Evolutionary conservation across 306 rosid species (phyloP).

Genomic region (Luffa acutangula): DNA sequence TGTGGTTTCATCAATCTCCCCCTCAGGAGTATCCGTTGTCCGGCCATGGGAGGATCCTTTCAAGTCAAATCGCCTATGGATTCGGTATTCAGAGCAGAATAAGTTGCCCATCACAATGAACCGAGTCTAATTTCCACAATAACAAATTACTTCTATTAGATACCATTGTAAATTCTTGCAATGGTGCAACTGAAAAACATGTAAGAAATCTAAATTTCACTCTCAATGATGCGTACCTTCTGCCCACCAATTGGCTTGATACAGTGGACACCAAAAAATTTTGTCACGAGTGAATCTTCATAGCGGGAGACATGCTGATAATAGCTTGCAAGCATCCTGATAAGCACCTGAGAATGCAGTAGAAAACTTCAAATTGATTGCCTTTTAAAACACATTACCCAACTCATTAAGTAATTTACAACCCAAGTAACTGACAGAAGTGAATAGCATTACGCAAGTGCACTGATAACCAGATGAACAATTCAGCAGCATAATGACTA

Average conservation of each 20-base stretch:
- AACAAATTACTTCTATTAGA: not conserved
- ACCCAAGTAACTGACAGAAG: not conserved
- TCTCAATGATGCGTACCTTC: slow-evolving; percentile 40
- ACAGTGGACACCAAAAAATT: slow-evolving; percentile 87
- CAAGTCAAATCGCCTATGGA: slow-evolving; percentile 86
- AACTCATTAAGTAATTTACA: not conserved
- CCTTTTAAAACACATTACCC: not conserved
- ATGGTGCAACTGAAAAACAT: not conserved
- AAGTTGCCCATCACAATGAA: slow-evolving; percentile 96
- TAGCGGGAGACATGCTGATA: slow-evolving; percentile 50
- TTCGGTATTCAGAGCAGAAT: slow-evolving; percentile 89
- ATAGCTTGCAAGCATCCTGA: slow-evolving; percentile 86
- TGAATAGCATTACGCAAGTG: not conserved
- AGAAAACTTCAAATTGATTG: not conserved
- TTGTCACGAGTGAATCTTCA: slow-evolving; percentile 83
- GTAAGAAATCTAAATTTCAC: not conserved
- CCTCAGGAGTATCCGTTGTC: slow-evolving; percentile 56
- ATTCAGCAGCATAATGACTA: not conserved
- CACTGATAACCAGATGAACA: not conserved
- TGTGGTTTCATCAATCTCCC: slow-evolving; percentile 90
- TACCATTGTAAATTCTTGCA: not conserved
- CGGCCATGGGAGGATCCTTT: slow-evolving; percentile 99
- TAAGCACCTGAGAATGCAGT: slow-evolving; percentile 53
- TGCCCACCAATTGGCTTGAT: slow-evolving; percentile 89
- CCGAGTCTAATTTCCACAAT: slow-evolving; percentile 51